Evolutionary conservation across 768 basidiomycete species (phyloP).

Genomic region (Collybia sordida): DNA sequence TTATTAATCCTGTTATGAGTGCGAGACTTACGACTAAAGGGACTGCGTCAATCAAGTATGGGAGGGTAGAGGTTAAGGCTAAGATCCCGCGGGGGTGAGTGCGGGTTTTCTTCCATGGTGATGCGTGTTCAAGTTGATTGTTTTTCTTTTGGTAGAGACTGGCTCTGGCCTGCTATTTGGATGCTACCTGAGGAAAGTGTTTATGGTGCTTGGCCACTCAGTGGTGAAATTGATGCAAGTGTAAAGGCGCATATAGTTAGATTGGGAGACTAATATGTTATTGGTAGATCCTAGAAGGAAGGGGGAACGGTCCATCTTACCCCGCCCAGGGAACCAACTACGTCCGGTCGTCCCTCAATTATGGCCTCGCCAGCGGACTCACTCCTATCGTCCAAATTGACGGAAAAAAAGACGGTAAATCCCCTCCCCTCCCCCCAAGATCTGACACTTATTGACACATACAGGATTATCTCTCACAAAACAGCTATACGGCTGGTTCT

Average conservation of each 20-base stretch:
- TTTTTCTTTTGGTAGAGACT: constrained; percentile 33
- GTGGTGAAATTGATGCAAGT: constrained; percentile 51
- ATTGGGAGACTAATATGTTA: constrained; percentile 36
- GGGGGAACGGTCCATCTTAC: constrained; percentile 62
- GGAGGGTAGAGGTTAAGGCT: constrained; percentile 61
- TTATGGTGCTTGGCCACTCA: constrained; percentile 65
- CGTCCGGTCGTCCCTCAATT: constrained; percentile 63
- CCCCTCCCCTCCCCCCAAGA: neutral
- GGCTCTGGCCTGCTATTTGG: constrained; percentile 79
- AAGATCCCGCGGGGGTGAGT: constrained; percentile 55
- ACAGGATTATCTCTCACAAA: constrained; percentile 13
- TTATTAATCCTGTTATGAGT: constrained; percentile 76
- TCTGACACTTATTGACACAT: neutral
- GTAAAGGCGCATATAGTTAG: constrained; percentile 6
- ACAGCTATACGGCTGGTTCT: constrained; percentile 48
- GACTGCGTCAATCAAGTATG: constrained; percentile 55
- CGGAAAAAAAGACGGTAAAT: neutral
- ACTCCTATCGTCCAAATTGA: constrained; percentile 10
- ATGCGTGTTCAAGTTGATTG: constrained; percentile 36
- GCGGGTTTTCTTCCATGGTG: constrained; percentile 37
- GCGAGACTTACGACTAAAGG: constrained; percentile 73
- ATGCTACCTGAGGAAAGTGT: constrained; percentile 65
- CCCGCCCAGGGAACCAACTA: constrained; percentile 56
- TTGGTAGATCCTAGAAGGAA: constrained; percentile 47
- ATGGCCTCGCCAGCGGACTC: constrained; percentile 44